Percentiles rank a stretch among this genome's conserved stretches.
phyloP scores from a whole-genome alignment of 2,329 filamentous ascomycete genomes.

The Fonsecaea monophora region DNA sequence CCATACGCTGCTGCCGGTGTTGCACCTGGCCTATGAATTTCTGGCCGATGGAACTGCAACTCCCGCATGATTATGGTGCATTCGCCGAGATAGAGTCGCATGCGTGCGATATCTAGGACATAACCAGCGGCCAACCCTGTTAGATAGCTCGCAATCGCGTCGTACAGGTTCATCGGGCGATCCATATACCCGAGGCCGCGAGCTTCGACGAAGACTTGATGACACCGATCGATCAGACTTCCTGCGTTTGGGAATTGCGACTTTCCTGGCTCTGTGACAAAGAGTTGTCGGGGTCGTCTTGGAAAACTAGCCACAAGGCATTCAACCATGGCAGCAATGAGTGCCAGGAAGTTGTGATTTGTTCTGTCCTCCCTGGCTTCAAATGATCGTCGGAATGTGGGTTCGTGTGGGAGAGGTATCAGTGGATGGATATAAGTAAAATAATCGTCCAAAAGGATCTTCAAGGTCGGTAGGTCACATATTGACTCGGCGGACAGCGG shows the following conservation, averaged over 20 bases:
- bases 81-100: constrained; percentile 53
- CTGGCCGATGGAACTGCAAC: constrained; percentile 47
- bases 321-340: constrained; percentile 56
- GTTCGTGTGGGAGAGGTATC: constrained; percentile 55
- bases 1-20: constrained; percentile 39
- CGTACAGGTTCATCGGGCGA: constrained; percentile 51
- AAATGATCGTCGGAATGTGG: constrained; percentile 53
- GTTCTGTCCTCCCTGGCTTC: constrained; percentile 51
- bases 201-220: constrained; percentile 53
- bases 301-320: constrained; percentile 54
- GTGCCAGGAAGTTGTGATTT: constrained; percentile 52
- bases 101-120: constrained; percentile 48
- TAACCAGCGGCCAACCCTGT: constrained; percentile 51
- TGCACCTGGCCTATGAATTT: constrained; percentile 31
- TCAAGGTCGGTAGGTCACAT: constrained; percentile 50
- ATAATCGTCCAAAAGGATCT: constrained; percentile 54
- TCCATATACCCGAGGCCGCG: constrained; percentile 54
- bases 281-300: constrained; percentile 50
- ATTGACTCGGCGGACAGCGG: constrained; percentile 59
- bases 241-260: constrained; percentile 52
- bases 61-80: constrained; percentile 52
- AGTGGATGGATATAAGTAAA: constrained; percentile 58
- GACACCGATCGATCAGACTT: constrained; percentile 52
- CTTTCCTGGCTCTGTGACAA: constrained; percentile 48
- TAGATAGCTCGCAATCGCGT: constrained; percentile 55